Percentiles rank a stretch among this genome's conserved stretches.
These are phyloP conservation scores for Elaeis oleifera DNA, from an alignment of 202 grass and related monocot genomes.

Conservation along the genomic window DNA sequence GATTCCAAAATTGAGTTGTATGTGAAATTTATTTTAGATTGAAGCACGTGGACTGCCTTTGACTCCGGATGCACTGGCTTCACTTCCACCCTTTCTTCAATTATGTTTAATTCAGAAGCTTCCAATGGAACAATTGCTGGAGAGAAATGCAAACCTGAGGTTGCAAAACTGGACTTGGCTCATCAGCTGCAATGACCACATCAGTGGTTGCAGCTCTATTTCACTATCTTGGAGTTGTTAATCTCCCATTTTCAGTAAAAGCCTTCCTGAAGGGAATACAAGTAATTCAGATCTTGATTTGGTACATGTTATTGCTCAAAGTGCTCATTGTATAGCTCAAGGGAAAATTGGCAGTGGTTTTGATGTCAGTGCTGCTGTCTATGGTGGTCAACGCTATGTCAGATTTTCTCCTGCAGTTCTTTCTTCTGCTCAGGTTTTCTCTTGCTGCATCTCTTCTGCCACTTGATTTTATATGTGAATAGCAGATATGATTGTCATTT, in stretches of 20 bases:
- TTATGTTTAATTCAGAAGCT: slow-evolving; percentile 73
- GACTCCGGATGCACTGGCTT: slow-evolving; percentile 66
- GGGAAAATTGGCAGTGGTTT: slow-evolving; percentile 95
- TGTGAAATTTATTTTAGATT: slow-evolving; percentile 49
- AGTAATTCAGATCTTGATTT: slow-evolving; percentile 50
- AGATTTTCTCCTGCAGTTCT: slow-evolving; percentile 85
- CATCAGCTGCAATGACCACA: slow-evolving; percentile 96
- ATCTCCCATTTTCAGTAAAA: slow-evolving; percentile 39
- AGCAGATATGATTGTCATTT: too few species aligned
- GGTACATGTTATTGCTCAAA: slow-evolving; percentile 83
- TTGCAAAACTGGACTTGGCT: slow-evolving; percentile 97
- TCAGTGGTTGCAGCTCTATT: slow-evolving; percentile 74
- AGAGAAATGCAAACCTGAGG: slow-evolving; percentile 84
- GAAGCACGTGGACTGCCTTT: slow-evolving; percentile 64
- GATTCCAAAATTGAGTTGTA: too few species aligned
- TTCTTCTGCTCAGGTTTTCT: slow-evolving; percentile 53
- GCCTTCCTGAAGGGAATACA: slow-evolving; percentile 16
- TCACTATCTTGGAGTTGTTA: slow-evolving; percentile 84
- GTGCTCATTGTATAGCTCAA: slow-evolving; percentile 93
- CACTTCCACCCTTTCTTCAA: slow-evolving; percentile 81
- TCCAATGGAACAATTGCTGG: slow-evolving; percentile 45
- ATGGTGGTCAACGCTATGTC: slow-evolving; percentile 69
- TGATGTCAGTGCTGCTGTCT: slow-evolving; percentile 93
- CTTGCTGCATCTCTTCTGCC: not conserved
- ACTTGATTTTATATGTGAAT: not conserved